Base-by-base conservation (phyloP, 2,329 filamentous ascomycete species). In the Pseudogymnoascus sp. region DNA sequence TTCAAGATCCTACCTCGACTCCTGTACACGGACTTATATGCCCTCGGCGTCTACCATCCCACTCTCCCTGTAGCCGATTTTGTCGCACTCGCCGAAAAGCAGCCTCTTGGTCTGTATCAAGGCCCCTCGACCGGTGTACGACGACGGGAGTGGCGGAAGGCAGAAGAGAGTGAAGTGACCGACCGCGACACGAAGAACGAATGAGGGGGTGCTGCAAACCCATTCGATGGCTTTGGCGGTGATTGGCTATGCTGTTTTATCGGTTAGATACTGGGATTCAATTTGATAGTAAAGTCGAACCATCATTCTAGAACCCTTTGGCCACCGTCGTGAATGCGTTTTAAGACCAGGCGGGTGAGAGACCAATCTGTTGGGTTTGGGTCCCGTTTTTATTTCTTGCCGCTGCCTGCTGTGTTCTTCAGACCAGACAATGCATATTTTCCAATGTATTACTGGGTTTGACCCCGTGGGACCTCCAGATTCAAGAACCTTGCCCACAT, bases 61-160 rank as follows among this genome's bases (percentile, higher is more conserved):
- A 28, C 18, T 2, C 54, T 58, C 35, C 22, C 14, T n/a, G 14
- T 61, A 38, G 47, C 62, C 9, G 63, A 65, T 18, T 62, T 62
- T 33, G 67, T 61, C 62, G 54, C 43, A 5, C 41, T 68, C 35
- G 47, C 60, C 2, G 47, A 18, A 38, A 37, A 61, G n/a, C 65
- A 68, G 61, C 66, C 66, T 2, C 66, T 64, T 62, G 65, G 63
- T 60, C 61, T 66, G 5, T 68, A 68, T 62, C 62, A 64, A 14
- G 65, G 65, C 5, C 65, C 64, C 9, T 67, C 63, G 14, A 68
- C 65, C 1, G 65, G 63, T 5, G 62, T 64, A 4, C 61, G 41
- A 43, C 63, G 66, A 54, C 62, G 65, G 38, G 41, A 61, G 14
- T 68, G 66, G 65, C 63, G 65, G 22, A 60, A 66, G 50, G 62